phyloP scores from a whole-genome alignment of 257 asterid species.

The Penstemon newberryi region DNA sequence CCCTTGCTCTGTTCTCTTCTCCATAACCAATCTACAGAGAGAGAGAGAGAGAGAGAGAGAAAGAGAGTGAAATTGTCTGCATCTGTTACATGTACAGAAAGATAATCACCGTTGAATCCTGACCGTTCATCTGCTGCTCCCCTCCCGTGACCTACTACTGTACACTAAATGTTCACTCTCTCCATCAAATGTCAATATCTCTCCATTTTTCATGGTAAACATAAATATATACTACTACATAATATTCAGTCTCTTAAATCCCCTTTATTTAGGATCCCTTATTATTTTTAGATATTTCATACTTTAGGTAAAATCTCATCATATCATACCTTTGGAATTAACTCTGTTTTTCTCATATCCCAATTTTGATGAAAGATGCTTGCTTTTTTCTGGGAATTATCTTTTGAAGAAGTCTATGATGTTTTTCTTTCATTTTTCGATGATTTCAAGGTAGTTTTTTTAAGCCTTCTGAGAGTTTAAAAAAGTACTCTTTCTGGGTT shows the following conservation, averaged over 20 bases:
- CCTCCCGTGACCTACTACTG: conserved; percentile 64
- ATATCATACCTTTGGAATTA: conserved; percentile 4
- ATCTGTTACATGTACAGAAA: conserved; percentile 28
- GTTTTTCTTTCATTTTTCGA: conserved; percentile 27
- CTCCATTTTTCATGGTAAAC: conserved; percentile 3
- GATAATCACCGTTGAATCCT: conserved; percentile 27
- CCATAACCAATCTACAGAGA: conserved; percentile 24
- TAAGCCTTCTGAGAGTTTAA: neutral
- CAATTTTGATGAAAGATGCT: conserved; percentile 13
- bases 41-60: conserved; percentile 32
- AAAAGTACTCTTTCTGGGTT: conserved; percentile 5
- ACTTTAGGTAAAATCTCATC: conserved; percentile 7
- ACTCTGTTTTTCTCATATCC: neutral
- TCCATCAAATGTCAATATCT: conserved; percentile 6
- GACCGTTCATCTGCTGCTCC: conserved; percentile 39
- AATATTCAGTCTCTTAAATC: neutral
- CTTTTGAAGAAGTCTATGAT: conserved; percentile 11
- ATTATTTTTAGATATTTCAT: conserved; percentile 36
- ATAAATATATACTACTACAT: conserved; percentile 23
- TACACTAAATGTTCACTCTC: conserved; percentile 26
- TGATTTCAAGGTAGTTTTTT: conserved; percentile 33
- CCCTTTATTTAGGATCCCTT: conserved; percentile 28
- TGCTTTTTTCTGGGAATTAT: conserved; percentile 14
- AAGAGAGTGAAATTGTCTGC: neutral
- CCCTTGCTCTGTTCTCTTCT: conserved; percentile 39